Evolutionary conservation across 2,329 filamentous ascomycete genomes (phyloP), one percentile per base, ranked within the genome.

Genomic region (Alternaria triticina): DNA sequence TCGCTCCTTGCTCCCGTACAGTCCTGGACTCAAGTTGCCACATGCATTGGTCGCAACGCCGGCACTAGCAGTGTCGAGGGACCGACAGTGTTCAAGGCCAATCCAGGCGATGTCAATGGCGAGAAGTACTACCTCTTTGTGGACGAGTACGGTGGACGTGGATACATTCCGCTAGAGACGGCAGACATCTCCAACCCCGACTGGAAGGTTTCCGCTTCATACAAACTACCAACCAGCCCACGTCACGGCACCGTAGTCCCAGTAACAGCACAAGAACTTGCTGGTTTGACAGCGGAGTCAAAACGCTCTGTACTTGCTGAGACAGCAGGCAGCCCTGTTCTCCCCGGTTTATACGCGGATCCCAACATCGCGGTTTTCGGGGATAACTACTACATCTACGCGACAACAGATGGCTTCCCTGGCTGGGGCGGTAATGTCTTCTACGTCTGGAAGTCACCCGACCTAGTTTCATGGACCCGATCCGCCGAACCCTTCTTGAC

Each of bases 61-160:
- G 86, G 86, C 0, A 83, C 83, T 0, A 73, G 75, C 10, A 80
- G 79, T 0, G 84, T 87, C 0, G 86, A 87, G 61, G 86, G 86
- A 0, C 86, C 86, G 0, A 86, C 85, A 0, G 75, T 82, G 0
- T 87, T 87, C 79, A 84, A 83, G 64, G 75, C 84, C 0, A 87
- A 87, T 63, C 72, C 82, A 0, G 76, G 74, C 0, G 86, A 87
- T 63, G 79, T 81, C 4, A 79, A 86, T 57, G 85, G 85, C 9
- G 79, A 86, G 15, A 86, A 86, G 70, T 87, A 81, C 66, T 87
- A 86, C 66, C 82, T 87, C 0, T 87, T 87, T 49, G 83, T 87
- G 0, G 85, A 87, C 49, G 86, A 87, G 66, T 87, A 86, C 58
- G 77, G 71, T 2, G 82, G 80, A 4, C 80, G 85, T 4, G 85